phyloP scores from a whole-genome alignment of 2,329 filamentous ascomycete species.

The Kalaharituber pfeilii region DNA sequence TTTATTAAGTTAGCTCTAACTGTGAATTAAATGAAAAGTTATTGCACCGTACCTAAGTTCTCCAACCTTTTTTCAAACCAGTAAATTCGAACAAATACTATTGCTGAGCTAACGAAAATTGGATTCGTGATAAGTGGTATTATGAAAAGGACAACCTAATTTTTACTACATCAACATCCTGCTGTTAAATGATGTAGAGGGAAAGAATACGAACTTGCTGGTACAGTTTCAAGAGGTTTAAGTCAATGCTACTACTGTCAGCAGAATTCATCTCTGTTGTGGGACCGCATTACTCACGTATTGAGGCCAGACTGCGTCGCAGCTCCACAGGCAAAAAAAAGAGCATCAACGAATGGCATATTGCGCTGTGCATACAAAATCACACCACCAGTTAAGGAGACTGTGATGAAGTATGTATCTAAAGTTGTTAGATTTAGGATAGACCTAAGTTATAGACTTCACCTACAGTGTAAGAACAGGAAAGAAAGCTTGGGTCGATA shows the following conservation, averaged over 20 bases:
- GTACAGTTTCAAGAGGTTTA: conserved; percentile 33
- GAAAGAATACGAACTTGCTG: conserved; percentile 29
- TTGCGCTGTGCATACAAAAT: conserved; percentile 50
- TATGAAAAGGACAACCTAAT: conserved; percentile 24
- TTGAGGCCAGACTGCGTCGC: conserved; percentile 91
- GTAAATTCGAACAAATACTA: conserved; percentile 84
- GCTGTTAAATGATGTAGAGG: conserved; percentile 12
- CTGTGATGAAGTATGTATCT: conserved; percentile 67
- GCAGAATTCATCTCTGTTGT: conserved; percentile 11
- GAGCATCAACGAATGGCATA: conserved; percentile 64
- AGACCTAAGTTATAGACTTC: background rate
- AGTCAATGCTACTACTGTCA: conserved; percentile 32
- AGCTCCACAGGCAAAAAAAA: conserved; percentile 72
- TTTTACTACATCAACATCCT: background rate
- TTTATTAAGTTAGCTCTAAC: conserved; percentile 29
- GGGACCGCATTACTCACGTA: conserved; percentile 33
- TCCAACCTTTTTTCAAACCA: conserved; percentile 98
- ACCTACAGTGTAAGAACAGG: background rate
- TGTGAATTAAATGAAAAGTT: background rate
- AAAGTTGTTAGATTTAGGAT: conserved; percentile 4
- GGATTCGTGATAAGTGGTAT: conserved; percentile 60
- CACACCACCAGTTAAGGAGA: conserved; percentile 57
- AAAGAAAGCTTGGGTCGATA: conserved; percentile 1
- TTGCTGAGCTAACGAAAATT: conserved; percentile 65
- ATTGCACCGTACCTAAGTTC: background rate